Conservation (phyloP, 192 early-diverging fungal species). For the Podila epicladia region DNA sequence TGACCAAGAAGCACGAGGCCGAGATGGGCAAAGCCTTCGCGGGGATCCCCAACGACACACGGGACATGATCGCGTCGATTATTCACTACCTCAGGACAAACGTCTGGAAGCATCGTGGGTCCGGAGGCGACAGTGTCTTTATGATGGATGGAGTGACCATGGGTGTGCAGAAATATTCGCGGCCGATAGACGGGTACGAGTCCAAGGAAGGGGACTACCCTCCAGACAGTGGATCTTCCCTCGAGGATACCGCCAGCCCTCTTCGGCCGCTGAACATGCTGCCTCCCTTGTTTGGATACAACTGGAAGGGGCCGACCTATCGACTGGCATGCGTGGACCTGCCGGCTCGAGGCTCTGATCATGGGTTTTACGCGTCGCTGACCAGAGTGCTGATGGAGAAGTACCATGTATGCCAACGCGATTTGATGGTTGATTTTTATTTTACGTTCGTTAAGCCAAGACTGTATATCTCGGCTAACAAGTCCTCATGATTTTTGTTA, state of each 20-base stretch:
- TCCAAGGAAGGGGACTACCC: not conserved
- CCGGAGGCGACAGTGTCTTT: conserved; percentile 23
- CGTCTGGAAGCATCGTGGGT: conserved; percentile 27
- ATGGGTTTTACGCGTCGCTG: conserved; percentile 26
- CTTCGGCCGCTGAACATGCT: no score
- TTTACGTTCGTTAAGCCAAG: not conserved
- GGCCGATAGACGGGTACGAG: conserved; percentile 32
- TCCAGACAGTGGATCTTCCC: not conserved
- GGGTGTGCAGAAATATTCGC: conserved; percentile 39
- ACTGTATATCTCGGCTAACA: not conserved
- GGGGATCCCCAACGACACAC: conserved; percentile 19
- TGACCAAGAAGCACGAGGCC: conserved; percentile 11
- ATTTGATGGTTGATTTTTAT: not conserved
- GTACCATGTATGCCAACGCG: conserved; percentile 7
- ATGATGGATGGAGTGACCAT: not conserved
- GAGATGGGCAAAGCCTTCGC: not conserved
- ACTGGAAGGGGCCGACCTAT: conserved; percentile 21
- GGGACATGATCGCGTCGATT: conserved; percentile 38
- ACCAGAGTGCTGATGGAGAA: conserved; percentile 24
- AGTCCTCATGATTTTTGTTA: no score
- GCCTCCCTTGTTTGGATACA: conserved; percentile 1
- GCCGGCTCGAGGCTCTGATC: conserved; percentile 8
- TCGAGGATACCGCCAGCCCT: no score
- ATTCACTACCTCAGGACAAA: conserved; percentile 22
- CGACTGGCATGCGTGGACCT: conserved; percentile 22